Evolutionary conservation across 352 stramenopile genomes (phyloP), one percentile per base, ranked within the genome.

Genomic region (Phytopythium oedochilum): DNA sequence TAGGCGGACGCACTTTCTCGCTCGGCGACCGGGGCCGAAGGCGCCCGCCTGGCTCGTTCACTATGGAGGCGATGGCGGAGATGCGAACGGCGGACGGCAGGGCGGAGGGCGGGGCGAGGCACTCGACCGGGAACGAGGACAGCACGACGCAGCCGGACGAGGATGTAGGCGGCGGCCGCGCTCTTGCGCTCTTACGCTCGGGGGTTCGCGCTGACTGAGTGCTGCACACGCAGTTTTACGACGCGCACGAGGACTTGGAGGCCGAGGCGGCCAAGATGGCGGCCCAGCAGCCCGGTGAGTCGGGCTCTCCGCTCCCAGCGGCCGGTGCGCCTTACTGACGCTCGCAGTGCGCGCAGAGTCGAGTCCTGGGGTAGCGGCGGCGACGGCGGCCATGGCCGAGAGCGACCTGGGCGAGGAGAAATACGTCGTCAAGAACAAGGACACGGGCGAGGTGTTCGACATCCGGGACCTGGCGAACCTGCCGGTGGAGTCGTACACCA

Each of bases 401-500:
- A 49, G 42, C 14, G 60, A 55, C 53, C 23, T 53, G 14, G 66
- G 66, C 22, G 77, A 90, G 42, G 75, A 79, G 47, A 88, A 89
- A 43, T 92, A 77, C 43, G 75, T 86, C 29, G 82, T 90, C 12
- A 84, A 83, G 35, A 92, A 92, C 61, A 86, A 89, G 45, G 82
- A 92, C 68, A 92, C 82, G 9, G 82, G 82, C 9, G 82, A 92
- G 55, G 71, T 87, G 18, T 92, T 77, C 54, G 82, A 90, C 52
- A 92, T 92, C 44, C 79, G 79, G 26, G 69, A 87, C 28, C 55
- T 92, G 26, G 56, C 69, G 2, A 78, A 63, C 25, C 70, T 83
- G 43, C 77, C 79, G 15, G 75, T 73, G 2, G 70, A 86, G 39
- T 76, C 74, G 26, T 92, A 90, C 54, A 83, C 78, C 7, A 89